Base-by-base conservation (phyloP, 805 yeast species). In the Debaryomyces tyrocola region DNA sequence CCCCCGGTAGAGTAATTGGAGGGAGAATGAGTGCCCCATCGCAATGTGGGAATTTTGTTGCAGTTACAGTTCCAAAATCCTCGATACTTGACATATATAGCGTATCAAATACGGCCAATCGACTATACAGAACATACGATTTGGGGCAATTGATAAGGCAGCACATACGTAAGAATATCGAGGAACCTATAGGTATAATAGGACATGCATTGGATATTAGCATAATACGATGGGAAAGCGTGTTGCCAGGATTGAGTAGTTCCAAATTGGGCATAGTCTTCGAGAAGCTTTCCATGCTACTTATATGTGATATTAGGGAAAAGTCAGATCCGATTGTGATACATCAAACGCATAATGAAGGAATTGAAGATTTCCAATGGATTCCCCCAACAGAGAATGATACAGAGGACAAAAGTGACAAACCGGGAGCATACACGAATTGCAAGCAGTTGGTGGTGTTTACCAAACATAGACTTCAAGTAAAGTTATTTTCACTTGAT, bases 401-500 rank as follows among this genome's bases (percentile, higher is more conserved):
- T 2, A 6, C 10, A 4, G 49, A 33, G 20, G 45, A 28, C 8
- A 20, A 28, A 12, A 29, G 29, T 11, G 45, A 38, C 2, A 55
- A 46, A 11, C 39, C 46, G n/a, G 70, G 73, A 0, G 68, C 67
- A 12, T 69, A 70, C 51, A 21, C 41, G 12, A 69, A 71, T 48
- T 54, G 64, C 29, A 62, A 60, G 31, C 75, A 72, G 47, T 36
- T 73, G 18, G 59, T 63, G 3, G 52, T 71, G 4, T 70, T 60
- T 47, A 58, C 72, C 9, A 55, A 56, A 24, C 45, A 53, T 20
- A 42, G 53, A 18, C 54, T 72, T 9, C 60, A 62, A 28, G 58
- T 60, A 11, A 65, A 64, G 39, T 55, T 71, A 9, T 73, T 69
- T 48, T 71, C 77, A 0, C 47, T 73, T 3, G 70, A 69, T 46